Evolutionary conservation across 148 eudicot species (phyloP).

Genomic region (Camellia japonica): DNA sequence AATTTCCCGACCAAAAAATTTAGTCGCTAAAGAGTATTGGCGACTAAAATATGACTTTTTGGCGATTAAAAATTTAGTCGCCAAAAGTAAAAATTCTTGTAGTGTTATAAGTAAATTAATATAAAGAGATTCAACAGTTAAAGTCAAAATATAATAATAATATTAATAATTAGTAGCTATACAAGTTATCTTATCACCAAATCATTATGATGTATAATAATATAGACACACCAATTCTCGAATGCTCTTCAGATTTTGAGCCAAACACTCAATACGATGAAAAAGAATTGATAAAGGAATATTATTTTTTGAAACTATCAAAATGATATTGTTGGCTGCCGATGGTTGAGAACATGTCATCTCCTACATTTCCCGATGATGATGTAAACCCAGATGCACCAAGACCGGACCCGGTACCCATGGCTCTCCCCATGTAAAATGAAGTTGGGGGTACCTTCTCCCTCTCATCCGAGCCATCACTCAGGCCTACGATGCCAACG

Average conservation of each 20-base stretch:
- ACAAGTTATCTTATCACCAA: neutral
- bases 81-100: too few relatives aligned
- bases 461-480: conserved; percentile 55
- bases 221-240: neutral
- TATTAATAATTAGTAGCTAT: too few relatives aligned
- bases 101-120: too few relatives aligned
- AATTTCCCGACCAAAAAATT: too few relatives aligned
- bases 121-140: too few relatives aligned
- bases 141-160: too few relatives aligned
- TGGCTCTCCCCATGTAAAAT: conserved; percentile 67
- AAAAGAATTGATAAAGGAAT: neutral
- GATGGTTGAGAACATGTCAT: conserved; percentile 54
- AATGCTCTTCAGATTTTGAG: neutral
- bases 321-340: conserved; percentile 47
- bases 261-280: neutral
- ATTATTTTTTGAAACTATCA: conserved; percentile 60
- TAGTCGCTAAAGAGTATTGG: too few relatives aligned
- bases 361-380: conserved; percentile 29
- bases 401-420: conserved; percentile 60
- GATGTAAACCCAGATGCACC: conserved; percentile 44
- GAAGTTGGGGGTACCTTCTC: conserved; percentile 57
- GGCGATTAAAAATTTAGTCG: too few relatives aligned
- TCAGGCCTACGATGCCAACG: conserved; percentile 74
- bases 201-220: neutral
- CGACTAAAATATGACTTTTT: too few relatives aligned